A percentile compares a stretch with the other conserved stretches of the same genome.
phyloP scores from a whole-genome alignment of 148 eudicot species.

The Rhododendron kiyosumense region DNA sequence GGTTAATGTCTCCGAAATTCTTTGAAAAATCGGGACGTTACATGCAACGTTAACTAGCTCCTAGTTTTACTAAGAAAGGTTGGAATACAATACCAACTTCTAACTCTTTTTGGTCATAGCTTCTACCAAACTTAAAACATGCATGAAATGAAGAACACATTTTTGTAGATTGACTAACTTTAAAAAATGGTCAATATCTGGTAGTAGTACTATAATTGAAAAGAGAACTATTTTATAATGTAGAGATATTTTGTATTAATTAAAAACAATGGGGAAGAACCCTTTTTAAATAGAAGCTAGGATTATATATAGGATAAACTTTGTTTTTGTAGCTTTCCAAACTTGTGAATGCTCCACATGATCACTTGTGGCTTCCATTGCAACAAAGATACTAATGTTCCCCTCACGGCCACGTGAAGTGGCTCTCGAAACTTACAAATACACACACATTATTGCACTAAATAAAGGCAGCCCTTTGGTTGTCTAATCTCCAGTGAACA shows the following conservation, averaged over 20 bases:
- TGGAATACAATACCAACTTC: not conserved
- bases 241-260: no score
- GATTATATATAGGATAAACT: not conserved
- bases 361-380: not conserved
- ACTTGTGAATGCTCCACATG: not conserved
- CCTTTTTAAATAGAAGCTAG: not conserved
- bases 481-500: not conserved
- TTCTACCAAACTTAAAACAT: not conserved
- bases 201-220: not conserved
- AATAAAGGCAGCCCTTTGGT: not conserved
- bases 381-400: not conserved
- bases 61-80: not conserved
- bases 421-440: not conserved
- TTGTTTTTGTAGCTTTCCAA: not conserved
- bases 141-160: not conserved
- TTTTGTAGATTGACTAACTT: not conserved
- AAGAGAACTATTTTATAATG: not conserved
- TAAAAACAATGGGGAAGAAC: not conserved
- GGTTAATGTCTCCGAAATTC: no score
- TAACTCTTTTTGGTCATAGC: not conserved
- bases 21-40: no score
- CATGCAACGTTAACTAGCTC: not conserved
- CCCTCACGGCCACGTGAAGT: not conserved
- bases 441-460: not conserved
- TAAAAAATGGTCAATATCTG: not conserved